Base-by-base conservation (phyloP, 2,329 filamentous ascomycete species). In the Chrysosporium queenslandicum region DNA sequence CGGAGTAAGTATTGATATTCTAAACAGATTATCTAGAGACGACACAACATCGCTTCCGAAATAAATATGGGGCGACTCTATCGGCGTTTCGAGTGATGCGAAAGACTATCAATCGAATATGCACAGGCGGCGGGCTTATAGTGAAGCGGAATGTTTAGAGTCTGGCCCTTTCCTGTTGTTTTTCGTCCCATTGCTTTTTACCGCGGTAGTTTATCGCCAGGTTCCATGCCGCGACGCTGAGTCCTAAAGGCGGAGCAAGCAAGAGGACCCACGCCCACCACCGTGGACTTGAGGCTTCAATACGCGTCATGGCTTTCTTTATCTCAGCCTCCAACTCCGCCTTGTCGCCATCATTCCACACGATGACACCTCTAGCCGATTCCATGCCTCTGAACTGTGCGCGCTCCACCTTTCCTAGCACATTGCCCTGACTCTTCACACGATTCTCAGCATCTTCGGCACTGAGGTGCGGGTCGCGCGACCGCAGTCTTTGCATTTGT, bases 391-490 rank as follows among this genome's bases (percentile, higher is more conserved):
- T 74, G 43, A 78, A 81, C 68, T 85, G 75, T 55, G 83, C 87
- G 65, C 87, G 75, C 65, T 78, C 76, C 16, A 87, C 90, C 77
- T 97, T 97, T 61, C 86, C 80, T 58, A 81, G 75, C 55, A 96
- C 86, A 67, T 94, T 87, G 42, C 82, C 85, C 75, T 98, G 92
- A 64, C 88, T 94, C 57, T 77, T 73, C 4, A 98, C 88, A 16
- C 92, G 75, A 65, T 94, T 89, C 74, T 84, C 78, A 14, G 91
- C 92, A 66, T 98, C 92, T 64, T 92, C 86, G n/a, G 78, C 77
- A 7, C 77, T 86, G 30, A 97, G 71, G 68, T 94, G 86, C 34
- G 78, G 64, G 68, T 98, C 90, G 46, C 92, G 74, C 14, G 78
- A 81, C 60, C 82, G 77, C 54, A 98, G 69, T 53, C 92, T 75